Conservation (phyloP, 1,284 basidiomycete genomes). For the Melanopsichium pennsylvanicum region DNA sequence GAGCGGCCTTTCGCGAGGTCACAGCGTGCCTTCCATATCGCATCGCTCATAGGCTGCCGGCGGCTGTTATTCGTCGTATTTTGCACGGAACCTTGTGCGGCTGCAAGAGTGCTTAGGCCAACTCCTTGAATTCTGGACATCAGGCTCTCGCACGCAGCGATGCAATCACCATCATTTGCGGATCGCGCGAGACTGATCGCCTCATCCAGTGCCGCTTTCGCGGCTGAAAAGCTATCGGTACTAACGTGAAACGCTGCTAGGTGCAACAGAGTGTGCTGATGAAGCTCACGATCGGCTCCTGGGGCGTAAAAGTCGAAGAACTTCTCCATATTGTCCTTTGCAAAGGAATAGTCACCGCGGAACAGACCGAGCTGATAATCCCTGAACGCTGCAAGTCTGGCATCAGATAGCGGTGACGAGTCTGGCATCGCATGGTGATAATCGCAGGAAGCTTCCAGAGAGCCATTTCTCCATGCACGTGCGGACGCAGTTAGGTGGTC, state of each 20-base stretch:
- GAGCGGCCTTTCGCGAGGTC: constrained; percentile 16
- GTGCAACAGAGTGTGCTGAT: constrained; percentile 44
- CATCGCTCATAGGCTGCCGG: constrained; percentile 11
- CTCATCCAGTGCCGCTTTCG: constrained; percentile 36
- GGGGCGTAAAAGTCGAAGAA: constrained; percentile 48
- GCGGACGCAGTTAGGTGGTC: constrained; percentile 18
- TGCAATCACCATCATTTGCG: constrained; percentile 43
- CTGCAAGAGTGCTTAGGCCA: constrained; percentile 22
- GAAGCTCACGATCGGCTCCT: constrained; percentile 46
- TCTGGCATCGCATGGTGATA: not conserved
- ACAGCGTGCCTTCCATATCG: constrained; percentile 25
- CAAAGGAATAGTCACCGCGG: constrained; percentile 33
- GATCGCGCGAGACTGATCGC: constrained; percentile 43
- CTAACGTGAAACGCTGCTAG: constrained; percentile 36
- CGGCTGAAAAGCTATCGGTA: constrained; percentile 31
- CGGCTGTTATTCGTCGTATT: not conserved
- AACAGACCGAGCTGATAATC: constrained; percentile 38
- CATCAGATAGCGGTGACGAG: constrained; percentile 2
- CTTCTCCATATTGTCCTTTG: constrained; percentile 46
- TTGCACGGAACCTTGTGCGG: not conserved
- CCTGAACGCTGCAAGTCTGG: constrained; percentile 27
- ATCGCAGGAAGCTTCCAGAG: not conserved
- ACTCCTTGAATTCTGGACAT: constrained; percentile 32
- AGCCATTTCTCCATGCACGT: constrained; percentile 29
- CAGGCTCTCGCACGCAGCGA: constrained; percentile 39